Base-by-base conservation (phyloP, 768 basidiomycete species). In the Daedaleopsis sinensis region DNA sequence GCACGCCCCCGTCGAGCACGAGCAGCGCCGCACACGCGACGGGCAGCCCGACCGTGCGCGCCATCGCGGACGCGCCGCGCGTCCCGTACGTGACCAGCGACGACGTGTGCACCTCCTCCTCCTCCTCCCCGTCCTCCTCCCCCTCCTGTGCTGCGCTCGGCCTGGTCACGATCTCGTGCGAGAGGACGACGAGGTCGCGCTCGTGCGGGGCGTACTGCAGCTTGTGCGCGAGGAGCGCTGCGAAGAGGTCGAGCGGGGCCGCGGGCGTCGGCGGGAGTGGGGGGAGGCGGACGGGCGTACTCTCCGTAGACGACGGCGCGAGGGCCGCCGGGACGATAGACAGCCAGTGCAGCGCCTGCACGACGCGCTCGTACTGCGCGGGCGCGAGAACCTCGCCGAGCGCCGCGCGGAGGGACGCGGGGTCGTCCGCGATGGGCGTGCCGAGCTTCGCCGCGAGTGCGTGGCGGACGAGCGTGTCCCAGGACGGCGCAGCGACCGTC, bases 31-130 rank as follows among this genome's bases (percentile, higher is more conserved):
- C 93, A 68, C 94, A 84, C 1, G 91, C 95, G 8, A 96, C 85
- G 0, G 95, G 95, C 48, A 95, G 74, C 5, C 94, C 94, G 18
- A 97, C 95, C 3, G 91, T 93, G 35, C 87, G 80, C n/a, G 93
- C 85, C 95, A 97, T 97, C 5, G 95, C 95, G 0, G 90, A 90
- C 3, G 81, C 83, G 1, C 68, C 70, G 8, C 76, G 63, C 19
- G 78, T 81, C 1, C 88, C 94, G 65, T 89, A 89, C 36, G 81
- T 75, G 23, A 88, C 77, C 15, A 94, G 72, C 23, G 83, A 81
- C 9, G 91, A 90, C 12, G 85, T 87, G 65, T 94, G 82, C 65
- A 86, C 80, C 65, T 81, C 78, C 39, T 73, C 59, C 61, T 85
- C 78, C 54, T 78, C 76, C 18, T 18, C n/a, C n/a, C n/a, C n/a